Evolutionary conservation across 495 filamentous ascomycete genomes (phyloP).

Genomic region (Podospora didyma): DNA sequence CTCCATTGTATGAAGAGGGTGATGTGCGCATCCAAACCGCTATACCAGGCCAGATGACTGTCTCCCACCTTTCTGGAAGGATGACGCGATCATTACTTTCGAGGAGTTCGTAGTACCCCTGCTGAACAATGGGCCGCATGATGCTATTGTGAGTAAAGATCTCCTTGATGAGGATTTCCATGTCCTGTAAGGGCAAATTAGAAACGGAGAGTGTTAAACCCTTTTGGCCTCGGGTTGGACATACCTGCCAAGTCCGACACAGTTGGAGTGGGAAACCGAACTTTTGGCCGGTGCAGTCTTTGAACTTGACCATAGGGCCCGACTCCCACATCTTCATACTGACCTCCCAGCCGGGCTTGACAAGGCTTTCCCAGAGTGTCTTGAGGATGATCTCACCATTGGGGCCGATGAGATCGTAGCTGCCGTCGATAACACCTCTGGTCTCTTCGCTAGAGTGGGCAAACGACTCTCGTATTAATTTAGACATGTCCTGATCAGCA

Average conservation of each 20-base stretch:
- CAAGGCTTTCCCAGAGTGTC: neutral
- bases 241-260: constrained; percentile 75
- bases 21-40: too few species aligned
- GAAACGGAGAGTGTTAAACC: too few species aligned
- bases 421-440: neutral
- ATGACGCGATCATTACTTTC: too few species aligned
- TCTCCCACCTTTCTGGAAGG: too few species aligned
- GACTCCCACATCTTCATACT: neutral
- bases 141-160: too few species aligned
- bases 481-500: neutral
- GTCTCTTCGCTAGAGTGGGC: neutral
- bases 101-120: too few species aligned
- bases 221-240: too few species aligned
- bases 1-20: too few species aligned
- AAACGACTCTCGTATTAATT: neutral
- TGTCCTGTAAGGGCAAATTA: too few species aligned
- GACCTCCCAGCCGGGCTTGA: neutral
- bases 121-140: too few species aligned
- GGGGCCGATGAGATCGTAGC: constrained; percentile 1
- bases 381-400: constrained; percentile 1
- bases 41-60: too few species aligned
- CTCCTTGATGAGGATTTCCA: too few species aligned
- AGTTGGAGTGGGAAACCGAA: constrained; percentile 81
- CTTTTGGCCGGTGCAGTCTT: constrained; percentile 79
- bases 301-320: constrained; percentile 64